Evolutionary conservation across 345 rosid species (phyloP), one percentile per base, ranked within the genome.

Genomic region (Eucalyptus tenuipes): DNA sequence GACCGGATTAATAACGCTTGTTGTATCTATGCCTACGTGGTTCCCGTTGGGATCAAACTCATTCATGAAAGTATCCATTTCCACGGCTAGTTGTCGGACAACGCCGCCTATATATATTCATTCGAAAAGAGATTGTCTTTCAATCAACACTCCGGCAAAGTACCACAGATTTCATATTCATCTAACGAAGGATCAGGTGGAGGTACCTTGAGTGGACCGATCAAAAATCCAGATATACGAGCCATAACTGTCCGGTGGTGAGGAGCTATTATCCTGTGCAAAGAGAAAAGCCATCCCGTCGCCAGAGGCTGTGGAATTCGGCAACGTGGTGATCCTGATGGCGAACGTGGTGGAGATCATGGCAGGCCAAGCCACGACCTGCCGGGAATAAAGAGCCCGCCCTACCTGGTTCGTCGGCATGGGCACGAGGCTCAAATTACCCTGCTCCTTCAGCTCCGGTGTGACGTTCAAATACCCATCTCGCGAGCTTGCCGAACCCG

Each of bases 31-130:
- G 27, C 90, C 92, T 10, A 90, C 64, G n/a, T 90, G 94, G 87
- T 93, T 93, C 11, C 31, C 91, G 25, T 93, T 91, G 12, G 89
- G 89, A 90, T 91, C 93, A 31, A 91, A 91, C 49, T 92, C 92
- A 9, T 91, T 92, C 89, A 82, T 88, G 87, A 88, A 93, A n/a
- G 94, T 91, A 90, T 93, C 92, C 14, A 92, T 88, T 89, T 91
- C 93, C 52, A 92, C 89, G 4, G 91, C 93, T 86, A 90, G 50
- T 75, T 91, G 93, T 33, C 50, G 52, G 33, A 90, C 89, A 31
- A 88, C 27, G 5, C 92, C 91, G 71, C 85, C 93, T 91, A 85
- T 55, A 50, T 50, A 84, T n/a, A 45, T 68, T 66, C 85, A 22
- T 24, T 55, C 9, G 15, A 24, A 79, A 16, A 31, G 61, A 64